Evolutionary conservation across 2,329 filamentous ascomycete species (phyloP), one percentile per base, ranked within the genome.

Genomic region (Paecilomyces sp.): DNA sequence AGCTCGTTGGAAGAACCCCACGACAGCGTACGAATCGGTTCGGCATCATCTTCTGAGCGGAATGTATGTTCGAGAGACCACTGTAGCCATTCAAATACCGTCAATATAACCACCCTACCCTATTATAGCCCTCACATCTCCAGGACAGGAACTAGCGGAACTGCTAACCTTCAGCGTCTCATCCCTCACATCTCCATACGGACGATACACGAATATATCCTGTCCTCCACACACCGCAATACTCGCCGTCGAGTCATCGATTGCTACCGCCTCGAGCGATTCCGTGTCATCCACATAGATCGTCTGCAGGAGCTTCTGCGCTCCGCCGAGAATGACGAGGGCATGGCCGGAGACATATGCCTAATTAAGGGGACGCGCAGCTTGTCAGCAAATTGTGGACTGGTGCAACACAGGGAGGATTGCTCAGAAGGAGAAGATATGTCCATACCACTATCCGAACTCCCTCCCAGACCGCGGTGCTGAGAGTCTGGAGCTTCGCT

Each of bases 1-100:
- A 97, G 83, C 77, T 99, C 95, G 62, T 93, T 88, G 31, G 87
- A 82, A 64, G 85, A 83, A 41, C 93, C 93, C 94, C 94, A 99
- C 13, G 92, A 97, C 56, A 99, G 77, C 56, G 82, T 85, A 60
- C 77, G 77, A 61, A 83, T 79, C 55, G 69, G 64, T 58, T 75
- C 69, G 57, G 72, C 66, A 53, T 75, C 76, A 50, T 78, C 72
- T 50, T 82, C 76, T 65, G 64, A 84, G 63, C 68, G 72, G 53
- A 77, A 74, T 28, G 70, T 74, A 61, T 88, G 77, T 34, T 81
- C 82, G 83, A 83, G 77, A 60, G 82, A 83, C 85, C 85, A 87
- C 81, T 82, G 66, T 55, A 59, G n/a, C 41, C 65, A 62, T 25
- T 57, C 47, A 47, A 11, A 54, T 57, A 62, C 67, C 63, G 72